These are phyloP conservation scores for Diospyros lotus DNA, from an alignment of 148 eudicot genomes.

Conservation along the genomic window DNA sequence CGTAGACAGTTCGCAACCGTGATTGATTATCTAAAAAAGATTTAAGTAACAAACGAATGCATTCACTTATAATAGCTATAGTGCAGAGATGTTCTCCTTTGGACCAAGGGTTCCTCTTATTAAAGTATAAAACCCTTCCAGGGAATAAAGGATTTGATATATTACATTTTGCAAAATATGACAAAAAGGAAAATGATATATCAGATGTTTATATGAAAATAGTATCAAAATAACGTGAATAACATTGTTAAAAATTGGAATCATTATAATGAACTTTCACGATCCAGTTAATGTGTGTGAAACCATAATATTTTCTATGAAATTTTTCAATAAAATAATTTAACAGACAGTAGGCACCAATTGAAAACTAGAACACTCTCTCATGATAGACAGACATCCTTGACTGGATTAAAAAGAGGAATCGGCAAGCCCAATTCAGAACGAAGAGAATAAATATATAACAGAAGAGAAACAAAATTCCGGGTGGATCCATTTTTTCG, in stretches of 20 bases:
- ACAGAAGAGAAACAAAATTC: background rate
- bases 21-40: background rate
- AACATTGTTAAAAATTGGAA: no score
- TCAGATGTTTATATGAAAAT: no score
- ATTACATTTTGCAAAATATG: background rate
- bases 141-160: no score
- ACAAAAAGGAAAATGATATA: background rate
- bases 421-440: background rate
- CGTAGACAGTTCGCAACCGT: no score
- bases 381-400: no score
- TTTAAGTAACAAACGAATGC: background rate
- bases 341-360: no score
- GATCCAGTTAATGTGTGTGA: no score
- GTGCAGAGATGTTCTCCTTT: background rate
- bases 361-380: no score
- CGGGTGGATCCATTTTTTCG: background rate
- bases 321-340: no score
- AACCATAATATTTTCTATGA: no score
- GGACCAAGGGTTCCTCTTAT: background rate
- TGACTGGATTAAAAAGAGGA: background rate
- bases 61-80: background rate
- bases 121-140: background rate
- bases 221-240: no score
- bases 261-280: no score
- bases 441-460: background rate